These are phyloP conservation scores for Hortaea werneckii DNA, from an alignment of 2,329 filamentous ascomycete species.

Conservation along the genomic window DNA sequence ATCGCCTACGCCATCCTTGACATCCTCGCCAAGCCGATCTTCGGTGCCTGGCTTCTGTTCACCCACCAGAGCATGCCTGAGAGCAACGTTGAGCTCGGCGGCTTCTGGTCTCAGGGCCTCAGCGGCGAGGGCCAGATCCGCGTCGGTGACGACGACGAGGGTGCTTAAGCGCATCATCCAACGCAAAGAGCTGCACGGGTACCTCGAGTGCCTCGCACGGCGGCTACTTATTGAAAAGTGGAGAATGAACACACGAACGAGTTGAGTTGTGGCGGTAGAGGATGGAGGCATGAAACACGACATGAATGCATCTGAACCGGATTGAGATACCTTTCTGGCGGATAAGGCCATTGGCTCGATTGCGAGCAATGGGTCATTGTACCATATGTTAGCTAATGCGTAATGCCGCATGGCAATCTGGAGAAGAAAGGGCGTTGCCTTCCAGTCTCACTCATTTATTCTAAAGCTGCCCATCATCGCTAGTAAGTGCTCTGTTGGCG, in stretches of 20 bases:
- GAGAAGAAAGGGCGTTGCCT: background rate
- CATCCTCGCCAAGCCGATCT: slow-evolving; percentile 31
- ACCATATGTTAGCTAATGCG: slow-evolving; percentile 4
- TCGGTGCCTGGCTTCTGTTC: slow-evolving; percentile 31
- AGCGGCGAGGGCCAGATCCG: slow-evolving; percentile 39
- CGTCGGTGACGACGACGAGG: slow-evolving; percentile 39
- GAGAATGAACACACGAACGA: too few relatives aligned
- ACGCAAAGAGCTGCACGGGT: too few relatives aligned
- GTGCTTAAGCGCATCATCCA: slow-evolving; percentile 22
- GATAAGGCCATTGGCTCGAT: background rate
- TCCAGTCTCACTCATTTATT: background rate
- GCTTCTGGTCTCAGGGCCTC: slow-evolving; percentile 43
- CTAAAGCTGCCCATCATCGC: too few relatives aligned
- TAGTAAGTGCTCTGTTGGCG: too few relatives aligned
- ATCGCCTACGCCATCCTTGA: slow-evolving; percentile 30
- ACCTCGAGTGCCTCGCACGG: too few relatives aligned
- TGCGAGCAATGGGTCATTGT: slow-evolving; percentile 1
- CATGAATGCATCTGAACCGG: background rate
- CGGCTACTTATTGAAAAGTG: too few relatives aligned
- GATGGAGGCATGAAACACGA: background rate
- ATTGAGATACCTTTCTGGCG: slow-evolving; percentile 1
- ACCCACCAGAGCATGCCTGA: slow-evolving; percentile 36
- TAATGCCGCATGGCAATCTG: background rate
- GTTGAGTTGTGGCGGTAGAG: background rate
- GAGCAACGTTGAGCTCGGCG: slow-evolving; percentile 40